phyloP scores from a whole-genome alignment of 2,329 filamentous ascomycete genomes.

The Colletotrichum echinochloae region DNA sequence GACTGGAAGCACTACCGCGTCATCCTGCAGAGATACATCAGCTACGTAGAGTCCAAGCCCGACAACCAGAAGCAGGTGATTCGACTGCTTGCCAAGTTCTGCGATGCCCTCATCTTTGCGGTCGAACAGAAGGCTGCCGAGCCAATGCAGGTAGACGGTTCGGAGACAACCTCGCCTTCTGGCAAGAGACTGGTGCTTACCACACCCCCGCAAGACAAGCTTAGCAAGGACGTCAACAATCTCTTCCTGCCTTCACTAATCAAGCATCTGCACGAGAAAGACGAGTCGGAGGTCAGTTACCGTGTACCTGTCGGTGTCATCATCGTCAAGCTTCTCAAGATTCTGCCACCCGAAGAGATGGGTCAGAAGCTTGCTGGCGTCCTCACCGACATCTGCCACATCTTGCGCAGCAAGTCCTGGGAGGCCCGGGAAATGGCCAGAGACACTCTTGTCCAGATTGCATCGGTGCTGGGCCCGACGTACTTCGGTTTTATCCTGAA shows the following conservation, averaged over 20 bases:
- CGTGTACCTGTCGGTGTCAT: constrained; percentile 92
- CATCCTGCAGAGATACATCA: constrained; percentile 84
- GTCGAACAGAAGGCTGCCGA: constrained; percentile 53
- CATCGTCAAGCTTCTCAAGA: constrained; percentile 85
- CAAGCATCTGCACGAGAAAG: constrained; percentile 92
- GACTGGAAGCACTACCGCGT: constrained; percentile 93
- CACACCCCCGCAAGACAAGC: constrained; percentile 74
- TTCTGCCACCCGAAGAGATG: constrained; percentile 81
- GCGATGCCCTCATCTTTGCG: constrained; percentile 78
- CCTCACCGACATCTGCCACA: constrained; percentile 91
- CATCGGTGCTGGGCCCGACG: constrained; percentile 80
- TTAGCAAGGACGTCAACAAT: constrained; percentile 77
- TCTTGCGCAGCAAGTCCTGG: constrained; percentile 87
- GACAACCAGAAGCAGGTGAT: constrained; percentile 89
- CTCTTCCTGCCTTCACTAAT: constrained; percentile 83
- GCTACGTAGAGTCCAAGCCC: constrained; percentile 83
- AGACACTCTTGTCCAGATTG: constrained; percentile 87
- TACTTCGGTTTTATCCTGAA: constrained; percentile 95
- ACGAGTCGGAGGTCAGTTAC: constrained; percentile 92
- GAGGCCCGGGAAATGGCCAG: constrained; percentile 92
- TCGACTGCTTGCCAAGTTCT: constrained; percentile 82
- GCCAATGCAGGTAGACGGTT: constrained; percentile 57
- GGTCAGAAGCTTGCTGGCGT: constrained; percentile 82
- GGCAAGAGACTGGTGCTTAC: constrained; percentile 68
- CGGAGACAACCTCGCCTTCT: constrained; percentile 40